Base-by-base conservation (phyloP, 169 alveolate genomes). In the Cryptosporidium sp. region DNA sequence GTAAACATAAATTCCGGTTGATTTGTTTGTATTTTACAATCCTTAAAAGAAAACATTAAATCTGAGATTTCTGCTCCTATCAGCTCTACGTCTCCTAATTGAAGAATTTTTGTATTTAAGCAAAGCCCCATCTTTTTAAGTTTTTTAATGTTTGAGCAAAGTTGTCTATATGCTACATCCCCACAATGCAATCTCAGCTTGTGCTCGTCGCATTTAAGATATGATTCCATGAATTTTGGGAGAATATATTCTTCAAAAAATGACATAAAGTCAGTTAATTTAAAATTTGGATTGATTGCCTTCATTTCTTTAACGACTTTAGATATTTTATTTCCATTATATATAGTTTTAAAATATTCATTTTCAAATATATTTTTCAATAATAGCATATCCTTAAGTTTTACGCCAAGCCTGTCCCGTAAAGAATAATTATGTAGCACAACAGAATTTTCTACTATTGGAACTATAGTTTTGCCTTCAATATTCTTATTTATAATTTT, bases 1-100 rank as follows among this genome's bases (percentile, higher is more conserved):
- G 96, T 94, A 86, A 94, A 96, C 26, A 96, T 93, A 62, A 96
- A 94, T 94, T 96, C 93, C n/a, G 98, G 98, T 26, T 93, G 85
- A 18, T 92, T 93, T 53, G 91, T 97, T 52, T 68, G 93, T 3
- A 35, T 3, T 12, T 45, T 69, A 39, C 1, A 18, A 29, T 73
- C 58, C 21, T 68, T 87, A 33, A 16, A 51, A 18, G 71, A 68
- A 56, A 69, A 75, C 61, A 10, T 61, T 14, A 42, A 35, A 23
- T 71, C 52, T 23, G 72, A 84, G 53, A 65, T 80, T 62, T 71
- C 85, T 18, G 75, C 93, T 87, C 98, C 98, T 61, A 91, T 95
- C 16, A 95, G 93, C 45, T 95, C 98, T 35, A 95, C 96, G 72
- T 94, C 91, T 75, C 95, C 93, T 60, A 95, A 73, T 42, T 92